Base-by-base conservation (phyloP, 2,329 filamentous ascomycete genomes). In the Ophiostoma fasciatum region DNA sequence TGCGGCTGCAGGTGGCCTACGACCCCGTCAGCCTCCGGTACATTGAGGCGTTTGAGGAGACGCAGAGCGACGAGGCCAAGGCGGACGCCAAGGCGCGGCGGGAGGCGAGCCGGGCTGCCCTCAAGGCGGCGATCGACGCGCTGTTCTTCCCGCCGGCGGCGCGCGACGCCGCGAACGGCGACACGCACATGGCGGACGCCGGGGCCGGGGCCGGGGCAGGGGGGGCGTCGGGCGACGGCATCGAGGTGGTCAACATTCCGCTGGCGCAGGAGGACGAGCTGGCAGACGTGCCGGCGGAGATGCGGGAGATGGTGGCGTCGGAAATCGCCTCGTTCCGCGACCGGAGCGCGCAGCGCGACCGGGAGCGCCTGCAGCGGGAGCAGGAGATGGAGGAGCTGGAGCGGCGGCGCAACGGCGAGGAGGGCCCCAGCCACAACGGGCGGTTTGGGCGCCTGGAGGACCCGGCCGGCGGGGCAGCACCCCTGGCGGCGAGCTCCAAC, bases 261-360 rank as follows among this genome's bases (percentile, higher is more conserved):
- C 68, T 94, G 22, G 76, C 78, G 1, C 73, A 81, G 35, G 90
- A 98, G 44, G 92, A 98, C 51, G 90, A 98, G 51, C 66, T 98
- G 21, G 79, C 87, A 15, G 90, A 98, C 49, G 94, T 98, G 32
- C 90, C 90, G 0, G 79, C 83, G 1, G 90, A 96, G 53, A 92
- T 94, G 84, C 78, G 90, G 18, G 90, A 93, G 53, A 87, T 84
- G 0, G 90, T 98, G 13, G 83, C 90, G 0, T 79, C 79, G 39
- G 92, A 98, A 54, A 98, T 98, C 49, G 78, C 84, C 0, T 82
- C 87, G 0, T 98, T 98, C 63, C 72, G 90, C 45, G 90, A 98
- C 46, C 72, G 88, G 15, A 94, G 88, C 47, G 94, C 77, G 41
- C 75, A 81, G 42, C 71, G 88, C 27, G 90, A 98, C 51, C 62